Conservation (phyloP, 495 filamentous ascomycete species). For the Aspergillus sparsus region DNA sequence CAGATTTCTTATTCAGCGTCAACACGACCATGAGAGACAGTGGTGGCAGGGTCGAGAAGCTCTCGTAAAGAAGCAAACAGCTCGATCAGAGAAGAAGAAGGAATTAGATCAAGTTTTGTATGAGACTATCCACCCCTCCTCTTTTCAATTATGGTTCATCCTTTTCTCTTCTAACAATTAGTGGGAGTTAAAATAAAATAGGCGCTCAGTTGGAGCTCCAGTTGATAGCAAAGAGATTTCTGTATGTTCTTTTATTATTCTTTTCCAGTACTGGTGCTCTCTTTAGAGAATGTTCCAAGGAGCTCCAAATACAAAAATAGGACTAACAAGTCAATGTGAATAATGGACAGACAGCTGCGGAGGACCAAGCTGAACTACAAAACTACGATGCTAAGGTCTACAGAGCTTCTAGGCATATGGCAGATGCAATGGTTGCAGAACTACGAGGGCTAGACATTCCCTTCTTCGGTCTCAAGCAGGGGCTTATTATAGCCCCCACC, state of each 20-base stretch:
- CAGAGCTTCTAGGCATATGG: constrained; percentile 59
- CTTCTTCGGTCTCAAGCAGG: constrained; percentile 58
- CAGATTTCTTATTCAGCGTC: constrained; percentile 59
- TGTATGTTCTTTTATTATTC: constrained; percentile 27
- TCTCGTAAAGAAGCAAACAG: constrained; percentile 51
- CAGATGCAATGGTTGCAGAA: constrained; percentile 54
- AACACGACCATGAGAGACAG: constrained; percentile 63
- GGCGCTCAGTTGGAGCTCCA: constrained; percentile 45
- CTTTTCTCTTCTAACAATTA: not conserved
- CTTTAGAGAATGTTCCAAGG: no score
- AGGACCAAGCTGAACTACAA: constrained; percentile 55
- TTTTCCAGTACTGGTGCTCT: not conserved
- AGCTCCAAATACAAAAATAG: no score
- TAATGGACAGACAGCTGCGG: constrained; percentile 38
- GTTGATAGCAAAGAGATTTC: constrained; percentile 36
- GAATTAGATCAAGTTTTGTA: constrained; percentile 55
- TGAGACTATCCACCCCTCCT: constrained; percentile 15
- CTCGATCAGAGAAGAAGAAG: constrained; percentile 51
- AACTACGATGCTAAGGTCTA: constrained; percentile 64
- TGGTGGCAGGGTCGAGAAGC: constrained; percentile 61
- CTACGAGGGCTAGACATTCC: constrained; percentile 61
- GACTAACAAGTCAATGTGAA: not conserved
- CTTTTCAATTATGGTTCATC: not conserved
- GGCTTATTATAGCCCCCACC: constrained; percentile 36
- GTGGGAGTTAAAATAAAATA: constrained; percentile 13